A percentile compares a stretch with the other conserved stretches of the same genome.
Evolutionary conservation across 179 eudicot species (phyloP).

Genomic region (Heliamphora pulchella): DNA sequence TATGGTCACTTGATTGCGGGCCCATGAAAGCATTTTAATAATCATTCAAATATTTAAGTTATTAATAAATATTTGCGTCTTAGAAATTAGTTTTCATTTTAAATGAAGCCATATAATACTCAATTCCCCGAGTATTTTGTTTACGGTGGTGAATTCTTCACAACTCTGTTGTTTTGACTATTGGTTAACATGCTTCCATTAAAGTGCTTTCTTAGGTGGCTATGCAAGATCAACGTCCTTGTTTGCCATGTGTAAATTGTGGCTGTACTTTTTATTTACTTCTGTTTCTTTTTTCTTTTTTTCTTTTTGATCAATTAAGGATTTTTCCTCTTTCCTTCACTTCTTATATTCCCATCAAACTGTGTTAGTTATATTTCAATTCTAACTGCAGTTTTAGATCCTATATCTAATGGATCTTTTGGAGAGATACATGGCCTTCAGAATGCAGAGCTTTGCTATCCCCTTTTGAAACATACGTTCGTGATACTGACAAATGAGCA

Average conservation of each 20-base stretch:
- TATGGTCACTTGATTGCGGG: constrained; percentile 1
- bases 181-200: background rate
- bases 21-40: background rate
- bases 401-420: constrained; percentile 52
- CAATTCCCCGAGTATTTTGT: background rate
- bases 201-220: background rate
- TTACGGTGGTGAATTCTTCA: background rate
- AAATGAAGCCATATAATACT: background rate
- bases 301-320: background rate
- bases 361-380: constrained; percentile 8
- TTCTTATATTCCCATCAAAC: background rate
- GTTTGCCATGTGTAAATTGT: background rate
- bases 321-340: background rate
- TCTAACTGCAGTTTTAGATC: constrained; percentile 46
- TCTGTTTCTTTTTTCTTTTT: background rate
- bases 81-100: background rate
- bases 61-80: background rate
- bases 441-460: constrained; percentile 63
- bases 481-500: constrained; percentile 68
- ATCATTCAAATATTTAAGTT: background rate
- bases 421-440: constrained; percentile 42
- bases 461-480: constrained; percentile 52
- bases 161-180: background rate
- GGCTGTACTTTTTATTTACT: background rate
- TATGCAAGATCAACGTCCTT: background rate